Conservation (phyloP, 2,329 filamentous ascomycete species). For the Aureobasidium sp. region DNA sequence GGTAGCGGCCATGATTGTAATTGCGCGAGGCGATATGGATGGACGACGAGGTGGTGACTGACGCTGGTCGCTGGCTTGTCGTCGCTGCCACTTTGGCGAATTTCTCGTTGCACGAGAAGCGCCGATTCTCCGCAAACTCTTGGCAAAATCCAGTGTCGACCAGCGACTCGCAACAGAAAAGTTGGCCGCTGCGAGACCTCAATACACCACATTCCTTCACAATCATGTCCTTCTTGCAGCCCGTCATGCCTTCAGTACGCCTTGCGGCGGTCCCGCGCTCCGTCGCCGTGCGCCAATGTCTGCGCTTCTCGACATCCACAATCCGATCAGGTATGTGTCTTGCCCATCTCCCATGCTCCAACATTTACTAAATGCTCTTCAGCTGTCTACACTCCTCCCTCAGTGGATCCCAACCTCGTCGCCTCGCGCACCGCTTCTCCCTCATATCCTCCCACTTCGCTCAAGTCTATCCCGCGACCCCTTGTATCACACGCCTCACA, state of each 20-base stretch:
- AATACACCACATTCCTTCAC: neutral
- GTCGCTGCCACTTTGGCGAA: constrained; percentile 5
- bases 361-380: neutral
- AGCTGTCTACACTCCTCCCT: constrained; percentile 14
- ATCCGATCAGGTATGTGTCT: constrained; percentile 24
- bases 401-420: constrained; percentile 27
- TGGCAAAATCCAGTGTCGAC: neutral
- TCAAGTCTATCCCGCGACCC: constrained; percentile 29
- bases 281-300: constrained; percentile 31
- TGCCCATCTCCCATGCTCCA: neutral
- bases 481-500: constrained; percentile 30
- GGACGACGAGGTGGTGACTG: constrained; percentile 1
- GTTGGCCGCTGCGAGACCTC: neutral
- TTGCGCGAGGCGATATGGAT: neutral
- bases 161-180: neutral
- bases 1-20: constrained; percentile 31
- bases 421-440: constrained; percentile 28
- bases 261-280: constrained; percentile 33
- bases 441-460: constrained; percentile 26
- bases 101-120: neutral
- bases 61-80: constrained; percentile 15
- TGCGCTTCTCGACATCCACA: constrained; percentile 34
- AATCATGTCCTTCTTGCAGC: constrained; percentile 17
- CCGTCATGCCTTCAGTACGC: constrained; percentile 34
- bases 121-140: constrained; percentile 1